phyloP scores from a whole-genome alignment of 495 filamentous ascomycete species.

The Aspergillus nanangensis region DNA sequence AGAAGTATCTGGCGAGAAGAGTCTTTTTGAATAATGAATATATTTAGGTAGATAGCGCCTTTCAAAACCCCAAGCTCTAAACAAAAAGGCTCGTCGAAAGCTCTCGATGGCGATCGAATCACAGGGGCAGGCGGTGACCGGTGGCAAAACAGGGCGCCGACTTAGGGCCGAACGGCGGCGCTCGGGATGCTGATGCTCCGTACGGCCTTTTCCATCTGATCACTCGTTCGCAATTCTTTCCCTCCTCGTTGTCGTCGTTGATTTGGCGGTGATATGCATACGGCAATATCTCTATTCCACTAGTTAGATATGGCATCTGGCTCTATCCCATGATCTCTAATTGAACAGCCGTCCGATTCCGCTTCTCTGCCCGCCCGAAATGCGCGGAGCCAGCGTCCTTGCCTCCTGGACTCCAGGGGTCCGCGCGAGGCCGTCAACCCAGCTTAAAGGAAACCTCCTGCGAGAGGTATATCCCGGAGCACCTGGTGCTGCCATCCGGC shows the following conservation, averaged over 20 bases:
- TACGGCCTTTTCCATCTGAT: not conserved
- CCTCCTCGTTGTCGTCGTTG: not conserved
- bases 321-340: conserved; percentile 19
- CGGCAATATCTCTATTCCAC: not conserved
- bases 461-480: conserved; percentile 10
- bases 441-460: conserved; percentile 15
- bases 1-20: too few relatives aligned
- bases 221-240: conserved; percentile 3
- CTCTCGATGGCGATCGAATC: conserved; percentile 26
- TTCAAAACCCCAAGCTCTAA: too few relatives aligned
- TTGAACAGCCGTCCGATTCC: conserved; percentile 20
- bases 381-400: conserved; percentile 40
- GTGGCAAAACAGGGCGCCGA: conserved; percentile 30
- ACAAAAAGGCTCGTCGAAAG: too few relatives aligned
- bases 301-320: conserved; percentile 35
- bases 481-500: conserved; percentile 11
- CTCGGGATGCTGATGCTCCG: conserved; percentile 5
- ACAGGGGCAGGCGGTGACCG: conserved; percentile 22
- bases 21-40: too few relatives aligned
- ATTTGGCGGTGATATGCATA: conserved; percentile 9
- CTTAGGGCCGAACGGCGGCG: conserved; percentile 11
- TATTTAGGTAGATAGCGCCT: too few relatives aligned
- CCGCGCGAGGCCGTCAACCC: conserved; percentile 20
- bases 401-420: conserved; percentile 32
- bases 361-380: conserved; percentile 22